These are phyloP conservation scores for Tolypocladium album DNA, from an alignment of 2,329 filamentous ascomycete genomes.

Conservation along the genomic window DNA sequence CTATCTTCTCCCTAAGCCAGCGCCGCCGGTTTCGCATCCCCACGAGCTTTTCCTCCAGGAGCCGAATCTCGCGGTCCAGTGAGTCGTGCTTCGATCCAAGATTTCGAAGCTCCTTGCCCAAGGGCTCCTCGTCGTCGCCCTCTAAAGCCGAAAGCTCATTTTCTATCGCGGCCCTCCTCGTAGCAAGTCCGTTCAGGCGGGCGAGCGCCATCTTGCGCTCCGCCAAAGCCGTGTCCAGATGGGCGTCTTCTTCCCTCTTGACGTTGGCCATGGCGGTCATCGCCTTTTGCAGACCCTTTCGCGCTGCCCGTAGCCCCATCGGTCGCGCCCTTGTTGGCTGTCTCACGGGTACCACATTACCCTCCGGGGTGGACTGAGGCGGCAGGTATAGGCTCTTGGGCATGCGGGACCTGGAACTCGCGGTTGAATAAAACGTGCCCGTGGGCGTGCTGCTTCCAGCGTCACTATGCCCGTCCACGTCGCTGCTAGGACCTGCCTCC, in stretches of 20 bases:
- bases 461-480: conserved; percentile 24
- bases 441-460: conserved; percentile 30
- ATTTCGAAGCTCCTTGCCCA: conserved; percentile 48
- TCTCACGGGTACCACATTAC: conserved; percentile 48
- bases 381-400: conserved; percentile 30
- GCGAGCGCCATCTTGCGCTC: conserved; percentile 46
- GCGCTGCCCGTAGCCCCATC: conserved; percentile 48
- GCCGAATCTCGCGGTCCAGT: conserved; percentile 52
- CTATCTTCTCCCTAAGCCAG: conserved; percentile 48
- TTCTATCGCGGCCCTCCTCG: conserved; percentile 37
- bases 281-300: conserved; percentile 51
- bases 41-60: conserved; percentile 53
- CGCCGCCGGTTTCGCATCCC: conserved; percentile 49
- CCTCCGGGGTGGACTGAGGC: conserved; percentile 25
- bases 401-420: conserved; percentile 28
- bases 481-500: conserved; percentile 7
- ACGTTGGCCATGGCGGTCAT: conserved; percentile 55
- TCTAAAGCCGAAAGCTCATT: conserved; percentile 44
- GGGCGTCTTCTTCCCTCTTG: conserved; percentile 56
- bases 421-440: conserved; percentile 26
- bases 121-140: conserved; percentile 43
- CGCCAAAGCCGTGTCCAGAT: conserved; percentile 45
- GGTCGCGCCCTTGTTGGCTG: conserved; percentile 41
- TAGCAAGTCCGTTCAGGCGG: conserved; percentile 42
- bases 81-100: conserved; percentile 43